A percentile compares a stretch with the other conserved stretches of the same genome.
Conservation (phyloP, 75 land plant species). For the Larix kaempferi region DNA sequence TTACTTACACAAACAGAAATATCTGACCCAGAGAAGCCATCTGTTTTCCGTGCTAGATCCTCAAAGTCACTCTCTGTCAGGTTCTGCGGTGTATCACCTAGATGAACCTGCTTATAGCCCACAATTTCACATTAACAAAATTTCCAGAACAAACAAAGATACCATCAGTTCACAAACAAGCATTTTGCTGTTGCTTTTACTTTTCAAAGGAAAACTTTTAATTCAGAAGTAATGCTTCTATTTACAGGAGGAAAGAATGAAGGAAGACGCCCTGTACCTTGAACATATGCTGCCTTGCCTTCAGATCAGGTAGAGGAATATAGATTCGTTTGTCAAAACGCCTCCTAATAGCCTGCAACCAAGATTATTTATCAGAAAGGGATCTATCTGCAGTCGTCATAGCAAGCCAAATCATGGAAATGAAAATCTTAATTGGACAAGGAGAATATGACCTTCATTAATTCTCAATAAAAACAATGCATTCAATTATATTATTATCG, state of each 20-base stretch:
- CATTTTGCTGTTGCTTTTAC: neutral
- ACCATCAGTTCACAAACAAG: neutral
- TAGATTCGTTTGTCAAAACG: conserved; percentile 99
- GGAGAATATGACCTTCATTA: neutral
- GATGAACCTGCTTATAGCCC: conserved; percentile 68
- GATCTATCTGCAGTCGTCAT: neutral
- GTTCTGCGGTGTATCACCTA: conserved; percentile 93
- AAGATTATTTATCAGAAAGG: neutral
- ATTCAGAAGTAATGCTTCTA: neutral
- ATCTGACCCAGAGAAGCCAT: conserved; percentile 97
- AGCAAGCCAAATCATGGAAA: neutral
- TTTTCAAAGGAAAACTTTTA: neutral
- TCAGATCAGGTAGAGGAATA: conserved; percentile 95
- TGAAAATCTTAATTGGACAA: neutral
- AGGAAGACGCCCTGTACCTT: conserved; percentile 48
- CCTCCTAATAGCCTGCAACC: conserved; percentile 78
- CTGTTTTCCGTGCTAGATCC: conserved; percentile 72
- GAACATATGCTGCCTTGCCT: conserved; percentile 99
- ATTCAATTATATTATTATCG: neutral
- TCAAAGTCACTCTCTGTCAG: conserved; percentile 93
- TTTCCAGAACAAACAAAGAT: neutral
- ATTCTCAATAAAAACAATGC: neutral
- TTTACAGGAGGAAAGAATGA: neutral
- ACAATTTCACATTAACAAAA: neutral
- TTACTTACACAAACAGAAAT: conserved; percentile 89